Percentiles rank a stretch among this genome's conserved stretches.
Evolutionary conservation across 1,139 yeast genomes (phyloP).

Genomic region (Debaryomycetaceae sp.): DNA sequence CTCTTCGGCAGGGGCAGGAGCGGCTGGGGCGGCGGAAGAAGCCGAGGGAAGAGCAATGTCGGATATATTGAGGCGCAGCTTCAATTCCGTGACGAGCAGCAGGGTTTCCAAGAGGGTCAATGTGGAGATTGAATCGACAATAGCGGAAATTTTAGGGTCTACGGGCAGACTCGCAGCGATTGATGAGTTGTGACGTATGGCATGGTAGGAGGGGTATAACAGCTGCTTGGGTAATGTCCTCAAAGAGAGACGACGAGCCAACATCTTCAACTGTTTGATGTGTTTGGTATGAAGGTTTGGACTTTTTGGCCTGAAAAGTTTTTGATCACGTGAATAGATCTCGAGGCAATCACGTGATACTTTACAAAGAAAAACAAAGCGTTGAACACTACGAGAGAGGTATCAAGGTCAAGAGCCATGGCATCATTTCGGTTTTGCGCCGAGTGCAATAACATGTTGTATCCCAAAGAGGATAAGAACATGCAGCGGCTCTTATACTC

Average conservation of each 20-base stretch:
- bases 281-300: no score
- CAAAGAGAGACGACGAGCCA: no score
- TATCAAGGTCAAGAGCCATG: no score
- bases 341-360: no score
- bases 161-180: slow-evolving; percentile 34
- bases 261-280: no score
- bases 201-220: no score
- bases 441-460: slow-evolving; percentile 95
- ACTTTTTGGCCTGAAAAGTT: no score
- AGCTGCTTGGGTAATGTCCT: no score
- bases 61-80: slow-evolving; percentile 79
- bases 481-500: slow-evolving; percentile 68
- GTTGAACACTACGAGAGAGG: no score
- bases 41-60: slow-evolving; percentile 83
- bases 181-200: no score
- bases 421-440: slow-evolving; percentile 89
- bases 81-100: slow-evolving; percentile 69
- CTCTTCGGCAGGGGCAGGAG: slow-evolving; percentile 64
- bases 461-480: slow-evolving; percentile 91
- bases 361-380: no score
- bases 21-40: slow-evolving; percentile 54
- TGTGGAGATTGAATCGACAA: slow-evolving; percentile 85
- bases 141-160: slow-evolving; percentile 78
- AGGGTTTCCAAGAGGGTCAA: slow-evolving; percentile 88
- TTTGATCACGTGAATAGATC: no score